Evolutionary conservation across 1,284 basidiomycete genomes (phyloP).

Genomic region (Psilocybe mexicana): DNA sequence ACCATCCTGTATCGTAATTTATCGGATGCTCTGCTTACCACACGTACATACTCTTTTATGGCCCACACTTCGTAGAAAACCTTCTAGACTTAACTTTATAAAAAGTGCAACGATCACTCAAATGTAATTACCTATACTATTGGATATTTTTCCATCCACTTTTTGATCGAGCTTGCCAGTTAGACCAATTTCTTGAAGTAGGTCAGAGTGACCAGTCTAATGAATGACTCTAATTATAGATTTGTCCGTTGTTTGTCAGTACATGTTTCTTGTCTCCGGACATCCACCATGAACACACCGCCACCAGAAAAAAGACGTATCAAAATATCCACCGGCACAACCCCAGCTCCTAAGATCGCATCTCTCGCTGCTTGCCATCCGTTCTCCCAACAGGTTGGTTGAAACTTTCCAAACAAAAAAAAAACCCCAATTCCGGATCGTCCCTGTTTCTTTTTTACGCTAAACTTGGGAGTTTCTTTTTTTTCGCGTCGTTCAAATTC

Average conservation of each 20-base stretch:
- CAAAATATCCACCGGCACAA: constrained; percentile 36
- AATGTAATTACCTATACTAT: constrained; percentile 16
- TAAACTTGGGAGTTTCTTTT: constrained; percentile 4
- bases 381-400: constrained; percentile 51
- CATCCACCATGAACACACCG: constrained; percentile 15
- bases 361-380: constrained; percentile 44
- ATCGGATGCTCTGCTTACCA: constrained; percentile 4
- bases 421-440: not conserved
- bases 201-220: no score
- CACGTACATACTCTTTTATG: not conserved
- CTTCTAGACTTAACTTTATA: constrained; percentile 8
- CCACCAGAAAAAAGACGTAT: constrained; percentile 28
- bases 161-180: no score
- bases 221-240: no score
- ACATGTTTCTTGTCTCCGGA: not conserved
- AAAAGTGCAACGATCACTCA: constrained; percentile 9
- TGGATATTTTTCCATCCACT: not conserved
- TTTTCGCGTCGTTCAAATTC: not conserved
- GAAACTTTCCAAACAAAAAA: not conserved
- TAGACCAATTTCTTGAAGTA: no score
- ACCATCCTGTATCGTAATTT: not conserved
- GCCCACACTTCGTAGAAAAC: not conserved
- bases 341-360: constrained; percentile 32
- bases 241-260: not conserved
- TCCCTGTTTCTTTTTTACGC: not conserved